These are phyloP conservation scores for Penicillium sp. DNA, from an alignment of 2,329 filamentous ascomycete species.

Conservation along the genomic window DNA sequence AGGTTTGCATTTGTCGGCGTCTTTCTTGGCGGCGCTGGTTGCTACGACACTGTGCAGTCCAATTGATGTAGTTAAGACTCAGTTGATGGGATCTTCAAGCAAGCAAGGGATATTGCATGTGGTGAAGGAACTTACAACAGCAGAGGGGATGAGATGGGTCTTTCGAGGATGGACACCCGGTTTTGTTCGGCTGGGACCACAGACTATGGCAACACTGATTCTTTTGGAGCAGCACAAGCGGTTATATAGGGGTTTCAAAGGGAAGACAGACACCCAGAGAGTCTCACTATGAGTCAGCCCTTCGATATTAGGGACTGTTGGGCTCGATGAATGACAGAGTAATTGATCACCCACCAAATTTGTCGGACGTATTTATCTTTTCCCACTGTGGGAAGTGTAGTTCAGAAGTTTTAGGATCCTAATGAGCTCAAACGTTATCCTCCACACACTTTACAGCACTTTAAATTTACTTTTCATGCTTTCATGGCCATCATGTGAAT, in stretches of 20 bases:
- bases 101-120: slow-evolving; percentile 57
- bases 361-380: background rate
- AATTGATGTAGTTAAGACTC: slow-evolving; percentile 85
- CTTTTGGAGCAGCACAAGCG: slow-evolving; percentile 86
- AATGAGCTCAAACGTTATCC: background rate
- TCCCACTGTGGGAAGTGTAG: background rate
- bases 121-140: slow-evolving; percentile 65
- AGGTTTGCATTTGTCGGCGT: slow-evolving; percentile 75
- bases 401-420: background rate
- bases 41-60: slow-evolving; percentile 83
- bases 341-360: background rate
- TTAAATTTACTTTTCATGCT: background rate
- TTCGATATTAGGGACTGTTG: background rate
- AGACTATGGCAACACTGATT: slow-evolving; percentile 84
- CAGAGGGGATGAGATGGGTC: slow-evolving; percentile 77
- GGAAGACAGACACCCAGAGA: background rate
- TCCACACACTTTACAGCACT: background rate
- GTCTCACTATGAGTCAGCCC: background rate
- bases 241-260: slow-evolving; percentile 44
- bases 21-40: slow-evolving; percentile 75
- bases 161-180: slow-evolving; percentile 88
- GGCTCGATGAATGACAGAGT: no score
- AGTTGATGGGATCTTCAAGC: slow-evolving; percentile 65
- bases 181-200: slow-evolving; percentile 60
- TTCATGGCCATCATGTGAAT: background rate